Evolutionary conservation across 208 protist species (phyloP).

Genomic region (Leishmania aethiopica): DNA sequence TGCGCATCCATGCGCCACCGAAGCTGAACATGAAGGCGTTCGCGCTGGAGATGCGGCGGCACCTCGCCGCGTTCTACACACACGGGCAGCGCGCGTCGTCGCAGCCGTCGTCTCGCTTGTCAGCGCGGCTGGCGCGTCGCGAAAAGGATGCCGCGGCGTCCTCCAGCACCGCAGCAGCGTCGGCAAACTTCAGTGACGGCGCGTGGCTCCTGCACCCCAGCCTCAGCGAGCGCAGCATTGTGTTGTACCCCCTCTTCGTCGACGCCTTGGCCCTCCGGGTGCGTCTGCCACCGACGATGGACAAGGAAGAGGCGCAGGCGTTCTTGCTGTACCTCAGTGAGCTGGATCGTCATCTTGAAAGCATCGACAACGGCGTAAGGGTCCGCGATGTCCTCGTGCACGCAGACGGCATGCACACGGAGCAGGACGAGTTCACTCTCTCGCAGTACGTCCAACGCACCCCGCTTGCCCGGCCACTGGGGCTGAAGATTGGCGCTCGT

Average conservation of each 20-base stretch:
- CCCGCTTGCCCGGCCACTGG: slow-evolving; percentile 51
- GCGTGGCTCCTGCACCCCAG: slow-evolving; percentile 21
- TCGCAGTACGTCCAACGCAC: slow-evolving; percentile 60
- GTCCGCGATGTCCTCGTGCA: slow-evolving; percentile 64
- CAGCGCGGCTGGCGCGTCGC: not conserved
- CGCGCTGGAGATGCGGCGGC: slow-evolving; percentile 23
- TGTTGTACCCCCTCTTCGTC: slow-evolving; percentile 79
- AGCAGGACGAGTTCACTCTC: slow-evolving; percentile 74
- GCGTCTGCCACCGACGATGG: slow-evolving; percentile 61
- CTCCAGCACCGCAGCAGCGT: not conserved
- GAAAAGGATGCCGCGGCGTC: not conserved
- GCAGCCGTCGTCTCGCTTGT: not conserved
- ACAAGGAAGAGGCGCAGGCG: slow-evolving; percentile 36
- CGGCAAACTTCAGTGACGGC: slow-evolving; percentile 15
- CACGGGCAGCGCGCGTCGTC: slow-evolving; percentile 15
- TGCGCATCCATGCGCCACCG: slow-evolving; percentile 35
- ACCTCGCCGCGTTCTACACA: slow-evolving; percentile 44
- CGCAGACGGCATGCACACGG: slow-evolving; percentile 77
- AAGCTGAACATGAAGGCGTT: slow-evolving; percentile 24
- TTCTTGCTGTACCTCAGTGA: slow-evolving; percentile 43
- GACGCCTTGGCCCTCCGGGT: slow-evolving; percentile 83
- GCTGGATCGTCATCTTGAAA: slow-evolving; percentile 21
- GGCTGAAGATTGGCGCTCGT: slow-evolving; percentile 70
- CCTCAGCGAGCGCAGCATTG: slow-evolving; percentile 38
- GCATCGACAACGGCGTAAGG: slow-evolving; percentile 33